phyloP scores from a whole-genome alignment of 2,329 filamentous ascomycete species.

The Claviceps africana region DNA sequence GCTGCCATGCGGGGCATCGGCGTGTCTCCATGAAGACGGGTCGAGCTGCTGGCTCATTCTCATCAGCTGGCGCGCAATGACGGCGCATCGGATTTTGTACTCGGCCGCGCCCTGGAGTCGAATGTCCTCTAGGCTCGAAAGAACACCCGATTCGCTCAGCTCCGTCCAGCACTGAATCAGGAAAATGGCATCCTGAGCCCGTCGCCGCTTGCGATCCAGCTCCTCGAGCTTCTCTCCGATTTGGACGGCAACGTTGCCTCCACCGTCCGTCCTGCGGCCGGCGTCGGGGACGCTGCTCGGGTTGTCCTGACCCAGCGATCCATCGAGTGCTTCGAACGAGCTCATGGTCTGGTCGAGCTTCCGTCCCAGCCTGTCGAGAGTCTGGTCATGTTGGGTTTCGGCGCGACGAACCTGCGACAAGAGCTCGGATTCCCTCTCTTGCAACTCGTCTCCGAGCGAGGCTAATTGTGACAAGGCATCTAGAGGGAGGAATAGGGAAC shows the following conservation, averaged over 20 bases:
- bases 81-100: slow-evolving; percentile 84
- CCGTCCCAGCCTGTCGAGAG: slow-evolving; percentile 70
- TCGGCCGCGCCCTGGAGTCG: slow-evolving; percentile 73
- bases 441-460: slow-evolving; percentile 66
- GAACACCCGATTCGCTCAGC: slow-evolving; percentile 75
- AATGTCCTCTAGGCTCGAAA: slow-evolving; percentile 79
- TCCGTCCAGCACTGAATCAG: slow-evolving; percentile 95
- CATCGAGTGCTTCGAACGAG: slow-evolving; percentile 81
- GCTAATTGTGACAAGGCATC: slow-evolving; percentile 55
- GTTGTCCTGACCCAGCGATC: slow-evolving; percentile 55
- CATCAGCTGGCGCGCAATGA: slow-evolving; percentile 85
- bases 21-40: slow-evolving; percentile 54
- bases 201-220: slow-evolving; percentile 76
- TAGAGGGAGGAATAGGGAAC: slow-evolving; percentile 13
- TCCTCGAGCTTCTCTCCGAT: slow-evolving; percentile 92
- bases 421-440: slow-evolving; percentile 80
- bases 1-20: slow-evolving; percentile 40
- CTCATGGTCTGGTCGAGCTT: slow-evolving; percentile 88
- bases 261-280: slow-evolving; percentile 33
- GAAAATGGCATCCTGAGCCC: slow-evolving; percentile 87
- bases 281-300: slow-evolving; percentile 17
- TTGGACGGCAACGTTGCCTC: slow-evolving; percentile 82
- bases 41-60: slow-evolving; percentile 89
- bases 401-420: slow-evolving; percentile 80
- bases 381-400: slow-evolving; percentile 83